Base-by-base conservation (phyloP, 148 eudicot species). In the Cornus florida region DNA sequence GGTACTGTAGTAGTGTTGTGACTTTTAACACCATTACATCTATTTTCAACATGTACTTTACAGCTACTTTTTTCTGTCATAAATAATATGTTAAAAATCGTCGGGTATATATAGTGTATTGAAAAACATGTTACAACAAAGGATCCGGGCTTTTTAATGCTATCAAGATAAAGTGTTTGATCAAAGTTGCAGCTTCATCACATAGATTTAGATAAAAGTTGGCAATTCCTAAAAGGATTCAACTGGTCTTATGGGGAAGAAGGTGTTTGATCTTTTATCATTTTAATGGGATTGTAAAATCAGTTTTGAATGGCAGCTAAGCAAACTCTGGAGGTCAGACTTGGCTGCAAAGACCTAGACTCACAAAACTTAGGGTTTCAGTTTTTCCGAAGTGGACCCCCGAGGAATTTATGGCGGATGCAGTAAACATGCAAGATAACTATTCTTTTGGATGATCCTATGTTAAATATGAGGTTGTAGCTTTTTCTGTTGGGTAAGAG, bases 381-480 rank as follows among this genome's bases (percentile, higher is more conserved):
- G 99, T 96, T 80, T 98, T 98, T 5, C 98, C 99, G 35, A 86
- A 89, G 82, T 96, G 99, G 99, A 91, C 95, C 2, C 95, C 98
- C 0, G 99, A 93, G 82, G 95, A 92, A 75, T 96, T 85, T 79
- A 87, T 93, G 98, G 84, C 93, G 2, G 85, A 88, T 82, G 89
- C 86, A 24, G 81, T 86, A n/a, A 77, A 84, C 65, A 81, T 76
- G 10, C 87, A 88, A 24, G 89, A 89, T 59, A n/a, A 78, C 65
- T 1, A 79, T 82, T 73, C 77, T 64, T 60, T n/a, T n/a, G n/a
- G n/a, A n/a, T n/a, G n/a, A n/a, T n/a, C n/a, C n/a, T n/a, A n/a
- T n/a, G n/a, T n/a, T n/a, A n/a, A n/a, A n/a, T n/a, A n/a, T n/a
- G n/a, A n/a, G n/a, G n/a, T n/a, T n/a, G n/a, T n/a, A n/a, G n/a